These are phyloP conservation scores for Aureoboletus auriporus DNA, from an alignment of 768 basidiomycete genomes.

Conservation along the genomic window DNA sequence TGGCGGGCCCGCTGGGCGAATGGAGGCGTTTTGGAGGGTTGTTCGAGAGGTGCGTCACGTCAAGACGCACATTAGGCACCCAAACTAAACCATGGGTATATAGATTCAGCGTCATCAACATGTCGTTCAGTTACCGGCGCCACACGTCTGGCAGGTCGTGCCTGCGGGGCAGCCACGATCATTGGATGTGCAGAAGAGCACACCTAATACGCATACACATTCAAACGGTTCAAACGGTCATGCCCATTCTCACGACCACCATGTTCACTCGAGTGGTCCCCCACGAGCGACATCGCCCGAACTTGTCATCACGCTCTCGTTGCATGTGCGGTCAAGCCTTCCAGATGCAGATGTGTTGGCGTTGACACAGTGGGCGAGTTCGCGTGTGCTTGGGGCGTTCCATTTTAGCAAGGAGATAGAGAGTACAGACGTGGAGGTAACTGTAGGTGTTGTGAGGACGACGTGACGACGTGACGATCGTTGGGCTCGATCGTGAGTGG, in stretches of 20 bases:
- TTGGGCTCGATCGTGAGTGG: too few species aligned
- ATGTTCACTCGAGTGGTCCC: neutral
- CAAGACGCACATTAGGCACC: too few species aligned
- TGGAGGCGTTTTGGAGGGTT: constrained; percentile 76
- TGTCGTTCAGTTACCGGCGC: constrained; percentile 77
- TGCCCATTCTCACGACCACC: neutral
- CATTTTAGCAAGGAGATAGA: too few species aligned
- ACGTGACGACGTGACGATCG: too few species aligned
- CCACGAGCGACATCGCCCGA: constrained; percentile 26
- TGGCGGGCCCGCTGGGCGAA: constrained; percentile 47
- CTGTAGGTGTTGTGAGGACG: constrained; percentile 68
- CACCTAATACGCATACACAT: too few species aligned
- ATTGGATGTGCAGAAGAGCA: neutral
- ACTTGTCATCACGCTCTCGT: constrained; percentile 76
- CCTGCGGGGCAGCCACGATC: constrained; percentile 34
- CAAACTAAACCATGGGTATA: too few species aligned
- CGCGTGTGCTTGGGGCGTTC: constrained; percentile 55
- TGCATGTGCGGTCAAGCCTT: constrained; percentile 66
- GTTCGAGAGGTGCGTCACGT: constrained; percentile 67
- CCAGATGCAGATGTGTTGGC: constrained; percentile 67
- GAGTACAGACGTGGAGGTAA: constrained; percentile 55
- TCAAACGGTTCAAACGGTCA: constrained; percentile 7
- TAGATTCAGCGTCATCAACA: constrained; percentile 83
- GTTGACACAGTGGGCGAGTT: constrained; percentile 76
- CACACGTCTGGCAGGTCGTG: constrained; percentile 86